Evolutionary conservation across 2,329 filamentous ascomycete species (phyloP).

Genomic region (Ceratocystis papillata): DNA sequence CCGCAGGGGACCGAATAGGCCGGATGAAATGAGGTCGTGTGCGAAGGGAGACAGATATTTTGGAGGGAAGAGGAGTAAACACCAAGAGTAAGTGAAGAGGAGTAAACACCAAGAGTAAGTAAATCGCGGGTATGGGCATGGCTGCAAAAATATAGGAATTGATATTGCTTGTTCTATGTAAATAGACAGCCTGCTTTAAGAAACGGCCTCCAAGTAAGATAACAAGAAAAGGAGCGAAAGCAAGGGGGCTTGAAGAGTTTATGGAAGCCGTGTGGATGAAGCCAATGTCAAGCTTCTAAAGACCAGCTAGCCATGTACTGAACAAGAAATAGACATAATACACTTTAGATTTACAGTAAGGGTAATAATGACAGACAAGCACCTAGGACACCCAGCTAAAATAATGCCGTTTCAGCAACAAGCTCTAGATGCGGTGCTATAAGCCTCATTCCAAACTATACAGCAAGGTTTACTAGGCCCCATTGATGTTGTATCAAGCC

Average conservation of each 20-base stretch:
- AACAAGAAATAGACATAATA: neutral
- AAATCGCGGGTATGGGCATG: neutral
- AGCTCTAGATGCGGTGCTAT: neutral
- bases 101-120: neutral
- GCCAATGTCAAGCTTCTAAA: too few relatives aligned
- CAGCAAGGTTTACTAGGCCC: neutral
- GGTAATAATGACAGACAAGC: neutral
- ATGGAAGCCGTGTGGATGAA: too few relatives aligned
- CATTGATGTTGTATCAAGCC: neutral
- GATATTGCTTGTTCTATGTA: neutral
- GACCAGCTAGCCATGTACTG: too few relatives aligned
- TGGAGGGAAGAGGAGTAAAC: neutral
- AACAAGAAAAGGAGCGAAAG: neutral
- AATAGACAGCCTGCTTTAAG: too few relatives aligned
- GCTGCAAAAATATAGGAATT: neutral
- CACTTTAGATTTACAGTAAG: neutral
- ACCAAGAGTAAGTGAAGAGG: neutral
- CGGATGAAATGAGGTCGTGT: neutral
- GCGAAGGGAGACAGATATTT: neutral
- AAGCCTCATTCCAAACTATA: neutral
- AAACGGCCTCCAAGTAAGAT: too few relatives aligned
- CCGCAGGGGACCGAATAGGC: neutral
- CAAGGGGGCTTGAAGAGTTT: too few relatives aligned
- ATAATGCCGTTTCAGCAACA: neutral
- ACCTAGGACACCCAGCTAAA: neutral